phyloP scores from a whole-genome alignment of 495 filamentous ascomycete genomes.

The Aspergillus panamensis region DNA sequence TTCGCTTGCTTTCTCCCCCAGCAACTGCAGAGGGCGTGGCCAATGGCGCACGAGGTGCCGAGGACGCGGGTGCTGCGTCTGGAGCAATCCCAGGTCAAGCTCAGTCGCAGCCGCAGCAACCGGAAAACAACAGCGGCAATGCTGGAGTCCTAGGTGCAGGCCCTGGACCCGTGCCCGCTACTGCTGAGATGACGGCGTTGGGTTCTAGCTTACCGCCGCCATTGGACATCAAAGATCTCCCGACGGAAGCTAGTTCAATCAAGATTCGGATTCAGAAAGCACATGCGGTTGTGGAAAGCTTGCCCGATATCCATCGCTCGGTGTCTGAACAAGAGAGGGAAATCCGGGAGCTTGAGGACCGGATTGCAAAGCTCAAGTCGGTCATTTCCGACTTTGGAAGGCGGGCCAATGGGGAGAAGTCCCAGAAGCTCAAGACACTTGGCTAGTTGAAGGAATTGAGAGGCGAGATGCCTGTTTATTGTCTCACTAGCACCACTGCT shows the following conservation, averaged over 20 bases:
- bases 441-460: not conserved
- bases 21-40: conserved; percentile 13
- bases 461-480: no score
- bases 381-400: conserved; percentile 48
- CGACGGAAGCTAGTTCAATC: conserved; percentile 66
- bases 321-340: conserved; percentile 76
- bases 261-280: conserved; percentile 80
- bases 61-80: conserved; percentile 24
- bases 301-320: conserved; percentile 73
- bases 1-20: conserved; percentile 57
- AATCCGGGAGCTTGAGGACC: conserved; percentile 69
- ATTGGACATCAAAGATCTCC: conserved; percentile 74
- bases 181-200: conserved; percentile 26
- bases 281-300: conserved; percentile 56
- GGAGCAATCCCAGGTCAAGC: conserved; percentile 24
- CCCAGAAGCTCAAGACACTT: conserved; percentile 18
- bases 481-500: no score
- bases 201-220: conserved; percentile 37
- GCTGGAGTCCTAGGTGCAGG: conserved; percentile 24
- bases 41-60: conserved; percentile 21
- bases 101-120: conserved; percentile 28
- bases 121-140: conserved; percentile 19
- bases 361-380: conserved; percentile 55
- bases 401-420: conserved; percentile 22
- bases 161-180: conserved; percentile 4